Percentiles rank a stretch among this genome's conserved stretches.
These are phyloP conservation scores for Blastobotrys ciferrii DNA, from an alignment of 1,139 yeast genomes.

Conservation along the genomic window DNA sequence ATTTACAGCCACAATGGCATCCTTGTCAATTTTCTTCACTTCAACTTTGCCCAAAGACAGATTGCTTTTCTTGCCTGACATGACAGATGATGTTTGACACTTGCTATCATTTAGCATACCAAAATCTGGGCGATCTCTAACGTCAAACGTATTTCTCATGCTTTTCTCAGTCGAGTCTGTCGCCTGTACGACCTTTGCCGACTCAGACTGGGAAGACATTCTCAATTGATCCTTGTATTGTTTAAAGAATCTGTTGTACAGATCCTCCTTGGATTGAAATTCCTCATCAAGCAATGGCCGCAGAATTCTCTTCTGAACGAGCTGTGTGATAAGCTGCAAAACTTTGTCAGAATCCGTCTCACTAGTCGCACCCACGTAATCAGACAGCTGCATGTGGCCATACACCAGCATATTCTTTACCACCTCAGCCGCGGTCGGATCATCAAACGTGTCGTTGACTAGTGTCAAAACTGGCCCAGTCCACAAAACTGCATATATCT, in stretches of 20 bases:
- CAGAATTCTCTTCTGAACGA: constrained; percentile 62
- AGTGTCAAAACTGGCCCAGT: constrained; percentile 71
- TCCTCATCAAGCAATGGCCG: constrained; percentile 44
- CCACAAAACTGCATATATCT: constrained; percentile 62
- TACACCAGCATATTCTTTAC: constrained; percentile 65
- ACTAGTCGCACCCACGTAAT: constrained; percentile 48
- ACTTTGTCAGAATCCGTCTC: constrained; percentile 33
- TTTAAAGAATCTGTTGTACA: constrained; percentile 28
- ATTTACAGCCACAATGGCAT: constrained; percentile 59
- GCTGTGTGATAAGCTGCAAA: constrained; percentile 43
- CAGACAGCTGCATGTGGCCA: constrained; percentile 63
- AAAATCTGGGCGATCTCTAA: constrained; percentile 22
- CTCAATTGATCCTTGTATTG: constrained; percentile 22
- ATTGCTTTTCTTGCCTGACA: constrained; percentile 1
- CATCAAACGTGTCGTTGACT: constrained; percentile 46
- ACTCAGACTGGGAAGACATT: constrained; percentile 28
- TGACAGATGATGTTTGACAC: neutral
- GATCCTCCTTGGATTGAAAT: constrained; percentile 39
- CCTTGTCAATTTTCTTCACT: constrained; percentile 27
- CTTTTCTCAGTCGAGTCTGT: constrained; percentile 58
- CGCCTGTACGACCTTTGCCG: constrained; percentile 31
- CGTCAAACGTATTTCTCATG: constrained; percentile 38
- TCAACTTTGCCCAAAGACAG: constrained; percentile 13
- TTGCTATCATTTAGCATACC: constrained; percentile 24
- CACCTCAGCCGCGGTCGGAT: constrained; percentile 54